Evolutionary conservation across 495 filamentous ascomycete genomes (phyloP).

Genomic region (Penicillium desertorum): DNA sequence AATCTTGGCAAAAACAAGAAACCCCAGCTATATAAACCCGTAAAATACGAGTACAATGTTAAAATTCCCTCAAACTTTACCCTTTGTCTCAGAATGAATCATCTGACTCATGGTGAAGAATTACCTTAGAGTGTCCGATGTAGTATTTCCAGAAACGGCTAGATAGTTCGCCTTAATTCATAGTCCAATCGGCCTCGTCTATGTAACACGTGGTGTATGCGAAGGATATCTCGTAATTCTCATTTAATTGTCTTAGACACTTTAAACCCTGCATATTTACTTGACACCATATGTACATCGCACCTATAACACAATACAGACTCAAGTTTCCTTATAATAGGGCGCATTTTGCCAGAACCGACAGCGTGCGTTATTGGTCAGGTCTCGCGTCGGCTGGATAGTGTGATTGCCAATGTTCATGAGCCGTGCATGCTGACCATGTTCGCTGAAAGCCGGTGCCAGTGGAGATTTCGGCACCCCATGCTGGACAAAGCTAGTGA

Average conservation of each 20-base stretch:
- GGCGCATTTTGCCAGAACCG: conserved; percentile 36
- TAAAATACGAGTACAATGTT: too few relatives aligned
- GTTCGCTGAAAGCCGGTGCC: conserved; percentile 41
- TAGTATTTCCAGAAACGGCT: too few relatives aligned
- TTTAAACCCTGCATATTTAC: neutral
- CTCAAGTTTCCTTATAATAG: conserved; percentile 2
- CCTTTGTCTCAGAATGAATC: too few relatives aligned
- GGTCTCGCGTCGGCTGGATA: conserved; percentile 44
- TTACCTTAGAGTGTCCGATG: too few relatives aligned
- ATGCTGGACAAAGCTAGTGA: conserved; percentile 54
- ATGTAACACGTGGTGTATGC: neutral
- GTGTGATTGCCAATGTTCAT: conserved; percentile 42
- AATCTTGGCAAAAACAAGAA: neutral
- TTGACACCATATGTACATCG: neutral
- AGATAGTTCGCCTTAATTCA: too few relatives aligned
- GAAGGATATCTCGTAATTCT: neutral
- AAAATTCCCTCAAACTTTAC: too few relatives aligned
- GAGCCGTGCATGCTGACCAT: conserved; percentile 39
- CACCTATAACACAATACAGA: neutral
- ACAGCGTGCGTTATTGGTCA: conserved; percentile 46
- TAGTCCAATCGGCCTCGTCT: neutral
- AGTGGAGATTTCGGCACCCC: conserved; percentile 46
- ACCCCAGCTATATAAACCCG: too few relatives aligned
- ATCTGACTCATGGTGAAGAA: neutral
- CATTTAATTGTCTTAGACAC: neutral